Conservation (phyloP, 805 yeast species). For the Candida vartiovaarae region DNA sequence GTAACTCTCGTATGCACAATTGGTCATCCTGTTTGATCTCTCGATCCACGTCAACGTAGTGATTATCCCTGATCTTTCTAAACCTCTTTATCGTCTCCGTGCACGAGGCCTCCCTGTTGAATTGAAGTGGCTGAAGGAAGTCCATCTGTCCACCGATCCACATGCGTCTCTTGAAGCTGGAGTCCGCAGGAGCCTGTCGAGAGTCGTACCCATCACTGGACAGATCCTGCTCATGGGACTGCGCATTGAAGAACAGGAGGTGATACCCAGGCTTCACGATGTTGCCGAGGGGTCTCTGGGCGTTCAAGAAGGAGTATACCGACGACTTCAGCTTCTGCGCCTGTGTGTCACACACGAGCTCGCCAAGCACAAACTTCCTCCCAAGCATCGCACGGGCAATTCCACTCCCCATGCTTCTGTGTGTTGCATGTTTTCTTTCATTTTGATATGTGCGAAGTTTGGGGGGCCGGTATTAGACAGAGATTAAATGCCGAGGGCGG, state of each 20-base stretch:
- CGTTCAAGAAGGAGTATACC: slow-evolving; percentile 20
- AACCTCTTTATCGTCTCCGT: slow-evolving; percentile 43
- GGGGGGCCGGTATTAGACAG: too few relatives aligned
- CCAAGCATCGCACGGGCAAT: slow-evolving; percentile 3
- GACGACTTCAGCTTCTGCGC: slow-evolving; percentile 19
- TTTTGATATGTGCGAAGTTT: too few relatives aligned
- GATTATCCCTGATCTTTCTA: slow-evolving; percentile 29
- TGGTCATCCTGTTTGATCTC: slow-evolving; percentile 29
- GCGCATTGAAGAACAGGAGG: slow-evolving; percentile 60
- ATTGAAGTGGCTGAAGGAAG: slow-evolving; percentile 29
- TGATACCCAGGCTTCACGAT: slow-evolving; percentile 50
- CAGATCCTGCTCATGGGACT: slow-evolving; percentile 37
- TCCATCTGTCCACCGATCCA: slow-evolving; percentile 71
- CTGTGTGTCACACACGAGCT: slow-evolving; percentile 14
- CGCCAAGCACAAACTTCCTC: slow-evolving; percentile 17
- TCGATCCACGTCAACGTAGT: slow-evolving; percentile 52
- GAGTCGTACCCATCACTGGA: slow-evolving; percentile 77
- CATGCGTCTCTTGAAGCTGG: slow-evolving; percentile 50
- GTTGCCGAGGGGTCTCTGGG: slow-evolving; percentile 12
- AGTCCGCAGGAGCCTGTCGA: slow-evolving; percentile 37
- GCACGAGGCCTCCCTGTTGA: slow-evolving; percentile 38
- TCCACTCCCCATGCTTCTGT: background rate
- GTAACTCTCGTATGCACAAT: slow-evolving; percentile 37
- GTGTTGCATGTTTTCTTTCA: background rate
- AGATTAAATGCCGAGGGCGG: too few relatives aligned